Base-by-base conservation (phyloP, 2,329 filamentous ascomycete species). In the Zymoseptoria ardabiliae region DNA sequence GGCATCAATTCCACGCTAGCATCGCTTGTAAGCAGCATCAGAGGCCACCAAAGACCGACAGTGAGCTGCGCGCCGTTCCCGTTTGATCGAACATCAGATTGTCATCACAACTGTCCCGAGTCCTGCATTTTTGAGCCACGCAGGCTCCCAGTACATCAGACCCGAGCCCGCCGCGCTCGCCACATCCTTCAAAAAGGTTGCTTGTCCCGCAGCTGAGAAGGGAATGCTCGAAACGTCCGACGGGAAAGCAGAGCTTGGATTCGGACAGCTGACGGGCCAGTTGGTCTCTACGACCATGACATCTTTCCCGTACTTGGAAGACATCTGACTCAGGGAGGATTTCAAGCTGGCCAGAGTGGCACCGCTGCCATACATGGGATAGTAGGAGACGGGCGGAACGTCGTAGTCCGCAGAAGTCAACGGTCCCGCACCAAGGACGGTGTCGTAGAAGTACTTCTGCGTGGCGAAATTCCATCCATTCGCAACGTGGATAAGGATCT, bases 111-210 rank as follows among this genome's bases (percentile, higher is more conserved):
- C 64, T 68, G 57, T 68, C 8, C 69, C 70, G 6, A 45, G 17
- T 7, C 35, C 35, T 45, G 66, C 67, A 58, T 70, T 70, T 41
- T 68, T 63, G 21, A 70, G 50, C 67, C 68, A 72, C 4, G 69
- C 67, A 4, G 70, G 70, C 60, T 72, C 69, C 69, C 69, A 72
- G 57, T 71, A 72, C 53, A 68, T 68, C 20, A 71, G 23, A 1
- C 74, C 74, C 53, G 62, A 66, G 2, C 66, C 69, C 19, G 66
- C 68, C 20, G 62, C 63, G 9, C 56, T 53, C 35, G 67, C 65
- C 13, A 72, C 65, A 56, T 66, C 65, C 22, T 65, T 58, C 25
- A 70, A 60, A 68, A 69, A 72, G 11, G 61, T 60, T n/a, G 61
- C 66, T 59, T 72, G 70, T 1, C 68, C 69, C 1, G 58, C 64